Evolutionary conservation across 495 filamentous ascomycete species (phyloP).

Genomic region (Talaromyces thailandensis): DNA sequence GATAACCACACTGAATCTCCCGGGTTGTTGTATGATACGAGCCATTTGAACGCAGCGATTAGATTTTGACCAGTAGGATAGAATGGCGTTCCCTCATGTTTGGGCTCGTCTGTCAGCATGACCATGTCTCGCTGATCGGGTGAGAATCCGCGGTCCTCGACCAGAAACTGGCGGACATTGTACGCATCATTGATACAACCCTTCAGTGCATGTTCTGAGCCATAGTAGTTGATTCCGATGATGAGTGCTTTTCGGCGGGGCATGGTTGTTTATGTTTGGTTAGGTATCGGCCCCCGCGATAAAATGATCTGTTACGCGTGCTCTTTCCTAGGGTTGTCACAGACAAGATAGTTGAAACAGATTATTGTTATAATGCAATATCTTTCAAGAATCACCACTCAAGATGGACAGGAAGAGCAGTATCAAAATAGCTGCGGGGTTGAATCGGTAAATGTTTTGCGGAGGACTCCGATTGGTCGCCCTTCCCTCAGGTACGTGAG

Average conservation of each 20-base stretch:
- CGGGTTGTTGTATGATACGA: constrained; percentile 39
- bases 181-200: constrained; percentile 50
- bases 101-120: constrained; percentile 40
- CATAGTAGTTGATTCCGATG: constrained; percentile 56
- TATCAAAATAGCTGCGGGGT: background rate
- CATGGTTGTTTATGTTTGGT: constrained; percentile 7
- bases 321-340: background rate
- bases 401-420: background rate
- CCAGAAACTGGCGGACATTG: constrained; percentile 39
- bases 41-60: constrained; percentile 47
- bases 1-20: constrained; percentile 43
- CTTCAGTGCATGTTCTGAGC: constrained; percentile 36
- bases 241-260: constrained; percentile 46
- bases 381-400: background rate
- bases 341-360: background rate
- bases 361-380: background rate
- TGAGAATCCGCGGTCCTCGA: constrained; percentile 39
- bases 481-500: background rate
- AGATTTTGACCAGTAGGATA: constrained; percentile 48
- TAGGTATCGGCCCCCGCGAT: no score
- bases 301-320: background rate
- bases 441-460: background rate
- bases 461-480: background rate
- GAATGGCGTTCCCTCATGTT: constrained; percentile 38
- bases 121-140: constrained; percentile 41